Evolutionary conservation across 164 flowering plant genomes (phyloP), one percentile per base, ranked within the genome.

Genomic region (Nymphaea colorata): DNA sequence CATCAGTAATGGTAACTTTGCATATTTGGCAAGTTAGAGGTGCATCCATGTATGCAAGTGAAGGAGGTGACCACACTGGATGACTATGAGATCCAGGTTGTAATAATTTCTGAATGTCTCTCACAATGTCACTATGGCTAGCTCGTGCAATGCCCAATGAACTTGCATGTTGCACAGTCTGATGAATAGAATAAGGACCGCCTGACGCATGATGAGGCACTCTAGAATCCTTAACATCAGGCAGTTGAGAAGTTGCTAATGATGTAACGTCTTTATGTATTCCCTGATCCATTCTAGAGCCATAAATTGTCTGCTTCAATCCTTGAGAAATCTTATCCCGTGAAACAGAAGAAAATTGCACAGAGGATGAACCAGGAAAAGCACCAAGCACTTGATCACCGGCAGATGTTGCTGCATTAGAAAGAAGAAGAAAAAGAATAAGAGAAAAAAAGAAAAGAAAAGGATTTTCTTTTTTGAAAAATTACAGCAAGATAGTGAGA

Each of bases 1-100:
- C 82, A 43, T 94, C 97, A 69, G 64, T 84, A 44, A 82, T 69
- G 12, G 76, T 69, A 64, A 75, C 57, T 72, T 84, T 80, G 84
- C 99, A 95, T 17, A 78, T 71, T 76, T 90, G 96, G 72, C 98
- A 94, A 71, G 80, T 77, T 70, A 91, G 66, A 25, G 91, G 77
- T 79, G 81, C 88, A 67, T 76, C 88, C 98, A 94, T 90, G 77
- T 94, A 94, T 68, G 90, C 98, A 65, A 87, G 80, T 17, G 96
- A 88, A 69, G 98, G 98, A 67, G 94, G 90, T 76, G 75, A 83
- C 96, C 97, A 90, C 6, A 81, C 77, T 42, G 86, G 86, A 64
- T 74, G 86, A 68, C 83, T 79, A 61, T 82, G 80, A 75, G 69
- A 69, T 76, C 80, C 80, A 59, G 89, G 85, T 62, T 87, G 87